Evolutionary conservation across 2,329 filamentous ascomycete species (phyloP).

Genomic region (Pseudomassariella vexata): DNA sequence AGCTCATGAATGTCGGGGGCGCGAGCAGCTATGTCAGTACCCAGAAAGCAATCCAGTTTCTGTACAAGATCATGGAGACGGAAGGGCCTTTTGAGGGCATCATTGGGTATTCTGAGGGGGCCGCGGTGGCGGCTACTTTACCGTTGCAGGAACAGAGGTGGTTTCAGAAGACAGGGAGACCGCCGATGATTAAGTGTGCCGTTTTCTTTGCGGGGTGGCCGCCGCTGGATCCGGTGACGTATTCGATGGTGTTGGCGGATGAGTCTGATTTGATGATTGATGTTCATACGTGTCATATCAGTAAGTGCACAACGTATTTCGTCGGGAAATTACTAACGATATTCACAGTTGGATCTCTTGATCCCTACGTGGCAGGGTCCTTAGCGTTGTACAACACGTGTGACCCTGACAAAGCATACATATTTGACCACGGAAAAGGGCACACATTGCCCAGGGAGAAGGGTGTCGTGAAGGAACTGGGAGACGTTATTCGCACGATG

Average conservation of each 20-base stretch:
- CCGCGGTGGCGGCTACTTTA: conserved; percentile 23
- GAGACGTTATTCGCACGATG: conserved; percentile 33
- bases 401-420: conserved; percentile 49
- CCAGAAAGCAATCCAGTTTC: conserved; percentile 33
- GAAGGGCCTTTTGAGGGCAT: conserved; percentile 26
- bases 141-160: conserved; percentile 22
- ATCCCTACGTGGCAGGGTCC: conserved; percentile 56
- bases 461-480: conserved; percentile 40
- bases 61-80: conserved; percentile 27
- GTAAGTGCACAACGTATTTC: conserved; percentile 23
- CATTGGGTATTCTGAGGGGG: conserved; percentile 25
- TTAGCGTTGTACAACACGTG: conserved; percentile 58
- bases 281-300: conserved; percentile 46
- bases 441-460: conserved; percentile 54
- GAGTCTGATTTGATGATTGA: conserved; percentile 43
- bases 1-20: conserved; percentile 36
- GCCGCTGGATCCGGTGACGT: conserved; percentile 36
- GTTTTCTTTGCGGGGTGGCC: conserved; percentile 52
- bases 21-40: conserved; percentile 32
- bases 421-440: conserved; percentile 63
- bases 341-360: conserved; percentile 42
- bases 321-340: conserved; percentile 1
- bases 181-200: conserved; percentile 37
- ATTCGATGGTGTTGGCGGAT: conserved; percentile 41
- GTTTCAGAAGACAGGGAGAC: conserved; percentile 16